These are phyloP conservation scores for Saccharum hybrid DNA, from an alignment of 202 grass and related monocot species.

Conservation along the genomic window DNA sequence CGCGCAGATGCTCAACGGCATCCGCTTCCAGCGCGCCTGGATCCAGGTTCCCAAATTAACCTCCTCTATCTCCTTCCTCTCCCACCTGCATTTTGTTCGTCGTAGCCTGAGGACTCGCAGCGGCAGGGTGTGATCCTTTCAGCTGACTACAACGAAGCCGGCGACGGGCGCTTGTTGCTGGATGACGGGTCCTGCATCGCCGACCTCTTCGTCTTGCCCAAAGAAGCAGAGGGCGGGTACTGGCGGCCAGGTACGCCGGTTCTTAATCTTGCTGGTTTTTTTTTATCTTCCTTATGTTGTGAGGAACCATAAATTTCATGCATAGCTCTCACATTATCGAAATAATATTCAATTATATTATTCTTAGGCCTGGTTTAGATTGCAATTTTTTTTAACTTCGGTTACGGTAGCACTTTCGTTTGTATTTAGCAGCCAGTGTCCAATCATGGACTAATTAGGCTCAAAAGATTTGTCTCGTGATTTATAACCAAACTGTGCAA, in stretches of 20 bases:
- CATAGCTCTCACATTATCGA: not conserved
- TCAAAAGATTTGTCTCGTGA: no score
- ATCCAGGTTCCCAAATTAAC: slow-evolving; percentile 55
- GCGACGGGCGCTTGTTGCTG: slow-evolving; percentile 50
- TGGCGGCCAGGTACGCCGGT: slow-evolving; percentile 55
- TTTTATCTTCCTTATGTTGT: not conserved
- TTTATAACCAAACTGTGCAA: no score
- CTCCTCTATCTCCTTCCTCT: no score
- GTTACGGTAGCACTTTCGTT: no score
- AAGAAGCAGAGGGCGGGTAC: slow-evolving; percentile 46
- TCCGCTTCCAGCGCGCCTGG: slow-evolving; percentile 93
- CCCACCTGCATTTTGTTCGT: not conserved
- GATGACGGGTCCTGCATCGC: slow-evolving; percentile 76
- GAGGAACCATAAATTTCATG: not conserved
- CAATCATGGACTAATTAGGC: no score
- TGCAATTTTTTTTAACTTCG: no score
- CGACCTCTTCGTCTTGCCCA: slow-evolving; percentile 43
- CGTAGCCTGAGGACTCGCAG: slow-evolving; percentile 34
- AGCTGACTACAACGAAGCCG: slow-evolving; percentile 31
- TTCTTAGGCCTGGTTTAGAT: no score
- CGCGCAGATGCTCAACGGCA: slow-evolving; percentile 66
- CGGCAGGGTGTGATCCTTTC: slow-evolving; percentile 67
- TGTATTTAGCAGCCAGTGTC: no score
- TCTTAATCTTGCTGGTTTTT: not conserved
- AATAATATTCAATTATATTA: not conserved